Conservation (phyloP, 768 basidiomycete species). For the Podaxis carcinomalis region DNA sequence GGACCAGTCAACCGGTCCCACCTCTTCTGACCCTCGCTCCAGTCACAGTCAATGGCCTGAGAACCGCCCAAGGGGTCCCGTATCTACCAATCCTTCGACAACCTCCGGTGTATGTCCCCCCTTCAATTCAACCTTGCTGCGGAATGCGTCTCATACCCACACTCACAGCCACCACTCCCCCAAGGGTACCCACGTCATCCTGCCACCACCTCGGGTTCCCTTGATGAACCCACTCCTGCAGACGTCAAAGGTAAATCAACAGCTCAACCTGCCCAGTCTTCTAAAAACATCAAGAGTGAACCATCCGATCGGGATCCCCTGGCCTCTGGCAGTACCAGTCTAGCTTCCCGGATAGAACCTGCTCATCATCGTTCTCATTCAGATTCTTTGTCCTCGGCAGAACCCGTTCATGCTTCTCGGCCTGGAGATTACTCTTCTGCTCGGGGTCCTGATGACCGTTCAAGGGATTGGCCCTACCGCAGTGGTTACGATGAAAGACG, state of each 20-base stretch:
- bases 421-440: conserved; percentile 6
- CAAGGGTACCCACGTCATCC: background rate
- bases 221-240: background rate
- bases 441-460: background rate
- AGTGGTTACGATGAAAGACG: conserved; percentile 4
- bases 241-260: background rate
- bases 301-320: background rate
- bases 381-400: conserved; percentile 1
- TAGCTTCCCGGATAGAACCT: background rate
- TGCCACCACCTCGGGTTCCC: background rate
- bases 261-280: background rate
- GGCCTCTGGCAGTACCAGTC: background rate
- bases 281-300: conserved; percentile 1
- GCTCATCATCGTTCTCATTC: background rate
- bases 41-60: background rate
- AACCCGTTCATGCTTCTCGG: background rate
- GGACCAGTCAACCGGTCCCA: background rate
- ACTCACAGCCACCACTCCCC: background rate
- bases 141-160: background rate
- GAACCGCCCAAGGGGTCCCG: conserved; percentile 6
- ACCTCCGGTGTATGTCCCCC: conserved; percentile 12
- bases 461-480: conserved; percentile 6
- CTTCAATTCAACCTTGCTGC: background rate
- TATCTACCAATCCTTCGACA: conserved; percentile 7
- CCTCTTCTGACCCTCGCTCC: background rate